Conservation (phyloP, 1,284 basidiomycete species). For the Ceratobasidium sp. region DNA sequence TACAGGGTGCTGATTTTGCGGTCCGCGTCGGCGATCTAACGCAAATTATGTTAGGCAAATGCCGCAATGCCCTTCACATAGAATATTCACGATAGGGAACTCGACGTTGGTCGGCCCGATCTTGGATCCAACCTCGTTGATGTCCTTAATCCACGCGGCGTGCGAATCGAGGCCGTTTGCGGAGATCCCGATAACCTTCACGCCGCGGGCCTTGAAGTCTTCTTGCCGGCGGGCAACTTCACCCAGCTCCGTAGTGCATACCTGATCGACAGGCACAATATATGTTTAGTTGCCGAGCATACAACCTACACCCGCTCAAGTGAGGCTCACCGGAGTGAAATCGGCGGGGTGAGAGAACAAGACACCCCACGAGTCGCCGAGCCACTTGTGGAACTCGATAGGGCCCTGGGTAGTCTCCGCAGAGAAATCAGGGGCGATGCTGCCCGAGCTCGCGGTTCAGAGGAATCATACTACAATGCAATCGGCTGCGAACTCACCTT, state of each 20-base stretch:
- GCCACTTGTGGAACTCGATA: slow-evolving; percentile 93
- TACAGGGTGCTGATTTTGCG: slow-evolving; percentile 88
- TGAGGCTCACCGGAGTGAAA: slow-evolving; percentile 53
- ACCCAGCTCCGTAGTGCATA: slow-evolving; percentile 97
- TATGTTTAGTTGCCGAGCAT: slow-evolving; percentile 59
- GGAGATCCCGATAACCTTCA: slow-evolving; percentile 95
- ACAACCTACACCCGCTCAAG: slow-evolving; percentile 3
- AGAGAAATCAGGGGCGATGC: slow-evolving; percentile 84
- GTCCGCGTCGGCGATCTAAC: slow-evolving; percentile 90
- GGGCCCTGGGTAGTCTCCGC: slow-evolving; percentile 83
- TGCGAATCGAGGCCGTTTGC: slow-evolving; percentile 92
- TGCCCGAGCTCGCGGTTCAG: slow-evolving; percentile 54
- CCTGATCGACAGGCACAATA: slow-evolving; percentile 53
- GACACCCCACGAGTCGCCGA: slow-evolving; percentile 89
- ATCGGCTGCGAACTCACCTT: slow-evolving; percentile 45
- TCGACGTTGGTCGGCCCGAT: slow-evolving; percentile 77
- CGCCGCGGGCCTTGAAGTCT: slow-evolving; percentile 89
- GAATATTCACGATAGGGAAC: slow-evolving; percentile 88
- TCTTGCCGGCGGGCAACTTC: slow-evolving; percentile 89
- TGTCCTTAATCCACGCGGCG: slow-evolving; percentile 92
- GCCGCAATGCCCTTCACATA: slow-evolving; percentile 32
- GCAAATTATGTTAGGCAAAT: slow-evolving; percentile 4
- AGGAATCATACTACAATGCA: background rate
- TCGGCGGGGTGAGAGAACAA: slow-evolving; percentile 94
- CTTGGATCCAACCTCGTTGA: slow-evolving; percentile 82